phyloP scores from a whole-genome alignment of 1,139 yeast genomes.

The Debaryomycetaceae sp. region DNA sequence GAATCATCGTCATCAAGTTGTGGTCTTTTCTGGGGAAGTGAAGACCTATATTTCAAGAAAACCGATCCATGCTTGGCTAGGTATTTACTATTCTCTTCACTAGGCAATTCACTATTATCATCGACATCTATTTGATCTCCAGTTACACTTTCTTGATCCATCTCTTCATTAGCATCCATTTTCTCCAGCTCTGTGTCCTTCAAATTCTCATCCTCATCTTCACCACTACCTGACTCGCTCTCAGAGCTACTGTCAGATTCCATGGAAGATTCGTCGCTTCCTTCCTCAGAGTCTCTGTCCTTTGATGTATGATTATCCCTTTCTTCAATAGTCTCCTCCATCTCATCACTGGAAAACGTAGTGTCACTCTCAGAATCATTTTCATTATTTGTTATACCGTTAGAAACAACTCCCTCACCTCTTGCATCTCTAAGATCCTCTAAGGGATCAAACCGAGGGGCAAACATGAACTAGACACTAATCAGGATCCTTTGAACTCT shows the following conservation, averaged over 20 bases:
- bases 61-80: conserved; percentile 28
- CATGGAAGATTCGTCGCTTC: neutral
- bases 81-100: conserved; percentile 16
- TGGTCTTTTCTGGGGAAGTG: conserved; percentile 7
- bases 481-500: neutral
- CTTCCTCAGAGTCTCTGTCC: neutral
- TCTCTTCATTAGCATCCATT: conserved; percentile 8
- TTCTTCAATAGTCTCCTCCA: conserved; percentile 1
- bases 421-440: conserved; percentile 10
- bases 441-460: conserved; percentile 60
- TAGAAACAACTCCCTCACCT: conserved; percentile 5
- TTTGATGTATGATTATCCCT: neutral
- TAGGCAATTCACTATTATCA: conserved; percentile 3
- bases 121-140: conserved; percentile 9
- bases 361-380: neutral
- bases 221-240: conserved; percentile 6
- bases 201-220: conserved; percentile 10
- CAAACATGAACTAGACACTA: conserved; percentile 46
- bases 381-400: conserved; percentile 2
- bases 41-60: conserved; percentile 26
- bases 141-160: conserved; percentile 6
- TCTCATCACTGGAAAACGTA: neutral
- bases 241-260: neutral
- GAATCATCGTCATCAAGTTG: conserved; percentile 3
- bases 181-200: conserved; percentile 9